Evolutionary conservation across 306 rosid species (phyloP).

Genomic region (Geum urbanum): DNA sequence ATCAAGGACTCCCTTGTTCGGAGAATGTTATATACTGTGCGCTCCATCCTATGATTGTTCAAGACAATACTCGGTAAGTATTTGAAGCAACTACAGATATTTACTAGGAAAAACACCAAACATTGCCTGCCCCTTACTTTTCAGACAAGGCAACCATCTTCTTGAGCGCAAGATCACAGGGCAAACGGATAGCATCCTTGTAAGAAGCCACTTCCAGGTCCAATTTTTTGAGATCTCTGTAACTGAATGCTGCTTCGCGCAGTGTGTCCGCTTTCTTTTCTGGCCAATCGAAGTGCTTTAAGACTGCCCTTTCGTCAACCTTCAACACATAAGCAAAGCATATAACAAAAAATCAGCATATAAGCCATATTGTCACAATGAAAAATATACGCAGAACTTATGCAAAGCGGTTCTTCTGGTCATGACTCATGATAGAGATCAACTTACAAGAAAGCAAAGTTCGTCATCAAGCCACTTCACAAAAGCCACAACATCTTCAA

Average conservation of each 20-base stretch:
- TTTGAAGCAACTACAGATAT: not conserved
- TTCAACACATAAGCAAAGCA: constrained; percentile 24
- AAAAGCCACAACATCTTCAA: constrained; percentile 89
- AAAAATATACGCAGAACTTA: not conserved
- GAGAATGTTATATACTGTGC: constrained; percentile 68
- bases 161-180: constrained; percentile 81
- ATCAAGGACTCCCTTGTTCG: constrained; percentile 82
- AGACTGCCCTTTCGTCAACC: constrained; percentile 98
- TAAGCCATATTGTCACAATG: not conserved
- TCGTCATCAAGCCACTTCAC: constrained; percentile 99
- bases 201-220: constrained; percentile 79
- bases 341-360: not conserved
- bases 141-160: constrained; percentile 89
- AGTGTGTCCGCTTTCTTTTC: constrained; percentile 96
- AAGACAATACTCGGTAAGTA: not conserved
- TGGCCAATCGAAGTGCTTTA: constrained; percentile 96
- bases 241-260: constrained; percentile 90
- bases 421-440: no score
- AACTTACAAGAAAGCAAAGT: constrained; percentile 91
- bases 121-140: constrained; percentile 44
- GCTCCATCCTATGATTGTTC: constrained; percentile 98
- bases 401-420: not conserved
- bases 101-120: not conserved
- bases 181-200: constrained; percentile 64
- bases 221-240: constrained; percentile 77